Conservation (phyloP, 805 yeast species). For the Lipomyces yamadae region DNA sequence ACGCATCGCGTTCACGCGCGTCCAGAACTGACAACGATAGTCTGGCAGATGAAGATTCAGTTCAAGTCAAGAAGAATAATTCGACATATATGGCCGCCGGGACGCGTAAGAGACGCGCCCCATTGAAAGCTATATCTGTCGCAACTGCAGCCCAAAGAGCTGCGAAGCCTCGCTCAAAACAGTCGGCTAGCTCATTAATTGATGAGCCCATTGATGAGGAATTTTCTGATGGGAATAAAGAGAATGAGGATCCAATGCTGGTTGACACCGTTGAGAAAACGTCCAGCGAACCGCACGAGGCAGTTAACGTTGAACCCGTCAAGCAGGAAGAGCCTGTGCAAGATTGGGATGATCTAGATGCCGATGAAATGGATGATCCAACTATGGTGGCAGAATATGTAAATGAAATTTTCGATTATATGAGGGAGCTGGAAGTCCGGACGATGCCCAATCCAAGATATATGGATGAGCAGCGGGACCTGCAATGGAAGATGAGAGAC, state of each 20-base stretch:
- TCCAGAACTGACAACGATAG: background rate
- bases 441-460: slow-evolving; percentile 79
- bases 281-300: slow-evolving; percentile 22
- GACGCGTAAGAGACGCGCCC: slow-evolving; percentile 28
- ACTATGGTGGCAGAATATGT: slow-evolving; percentile 94
- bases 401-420: slow-evolving; percentile 78
- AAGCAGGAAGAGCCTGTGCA: slow-evolving; percentile 14
- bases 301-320: slow-evolving; percentile 14
- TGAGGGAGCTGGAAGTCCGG: slow-evolving; percentile 71
- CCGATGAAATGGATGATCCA: slow-evolving; percentile 50
- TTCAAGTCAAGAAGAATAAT: background rate
- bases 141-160: slow-evolving; percentile 20
- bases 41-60: background rate
- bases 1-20: slow-evolving; percentile 27
- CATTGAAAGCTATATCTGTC: slow-evolving; percentile 16
- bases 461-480: slow-evolving; percentile 82
- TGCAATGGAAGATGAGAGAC: slow-evolving; percentile 89
- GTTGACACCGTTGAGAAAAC: background rate
- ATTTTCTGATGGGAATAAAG: slow-evolving; percentile 31
- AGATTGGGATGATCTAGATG: slow-evolving; percentile 43
- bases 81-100: slow-evolving; percentile 7
- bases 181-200: background rate
- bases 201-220: slow-evolving; percentile 25
- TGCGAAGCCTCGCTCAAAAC: background rate
- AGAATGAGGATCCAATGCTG: slow-evolving; percentile 29